Base-by-base conservation (phyloP, 2,329 filamentous ascomycete species). In the Fusarium sp. region DNA sequence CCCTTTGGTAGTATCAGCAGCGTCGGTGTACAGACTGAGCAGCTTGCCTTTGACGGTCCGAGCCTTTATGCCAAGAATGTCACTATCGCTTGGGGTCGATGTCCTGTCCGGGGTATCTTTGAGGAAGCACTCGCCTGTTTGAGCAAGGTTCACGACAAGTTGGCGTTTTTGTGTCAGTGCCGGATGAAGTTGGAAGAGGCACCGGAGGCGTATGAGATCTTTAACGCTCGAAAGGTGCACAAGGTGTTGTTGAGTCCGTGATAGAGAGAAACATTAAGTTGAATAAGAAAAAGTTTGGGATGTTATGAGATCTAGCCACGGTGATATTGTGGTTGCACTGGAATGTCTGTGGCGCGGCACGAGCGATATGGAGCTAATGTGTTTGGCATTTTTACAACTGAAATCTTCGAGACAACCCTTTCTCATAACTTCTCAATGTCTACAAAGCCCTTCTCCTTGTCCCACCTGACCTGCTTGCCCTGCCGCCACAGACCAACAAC, bases 131-230 rank as follows among this genome's bases (percentile, higher is more conserved):
- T 69, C 4, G 64, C 50, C 10, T n/a, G 59, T 11, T 40, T 70
- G 37, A 50, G 50, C 14, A 22, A 67, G 27, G 64, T 66, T 8
- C 63, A 70, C 2, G 54, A 60, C 4, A 66, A 67, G 43, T 12
- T 70, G 12, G 35, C 40, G 2, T 70, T 70, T 20, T 40, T 70
- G 35, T 67, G 67, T 11, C 45, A 63, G 22, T 63, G 43, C 25
- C 47, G 37, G 6, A 67, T 70, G 67, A 63, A 61, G 37, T 45
- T 70, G 11, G 67, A 64, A 14, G 37, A 70, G 11, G 67, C 67
- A 6, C 33, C 58, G 11, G 50, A 70, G 33, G 63, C 67, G 4
- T 70, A 70, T 20, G 50, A 63, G 37, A 38, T 66, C 7, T 70
- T 70, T 8, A 61, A 63, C 20, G 67, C 22, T 11, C 52, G 67